Base-by-base conservation (phyloP, 2,329 filamentous ascomycete genomes). In the Colletotrichum sp. region DNA sequence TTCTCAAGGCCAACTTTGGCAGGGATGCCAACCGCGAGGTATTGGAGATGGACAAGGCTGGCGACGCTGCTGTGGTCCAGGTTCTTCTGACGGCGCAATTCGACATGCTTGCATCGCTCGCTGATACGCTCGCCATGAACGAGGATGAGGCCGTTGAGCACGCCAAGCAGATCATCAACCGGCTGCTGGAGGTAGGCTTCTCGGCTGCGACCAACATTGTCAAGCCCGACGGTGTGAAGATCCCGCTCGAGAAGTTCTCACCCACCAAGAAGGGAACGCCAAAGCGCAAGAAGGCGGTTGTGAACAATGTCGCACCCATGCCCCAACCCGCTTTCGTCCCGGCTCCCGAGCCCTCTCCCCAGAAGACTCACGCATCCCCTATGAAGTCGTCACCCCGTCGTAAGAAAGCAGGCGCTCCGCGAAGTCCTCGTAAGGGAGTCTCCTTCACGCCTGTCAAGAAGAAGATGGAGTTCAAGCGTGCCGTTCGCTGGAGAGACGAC, bases 401-500 rank as follows among this genome's bases (percentile, higher is more conserved):
- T 80, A 93, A 95, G 78, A 97, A 95, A 87, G 86, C 84, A 39
- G 81, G 93, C 89, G 84, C 83, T 76, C 80, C 84, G 28, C 57
- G 74, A 18, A 76, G 74, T 52, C 74, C 74, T 36, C 89, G 89
- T 76, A 98, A 98, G 85, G 92, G 92, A 15, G 89, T 98, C 65
- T 91, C 92, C 34, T 98, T 98, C 81, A 96, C 95, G 2, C 95
- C 96, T 0, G 93, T 93, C 77, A 98, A 95, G 85, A 93, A 95
- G 85, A 93, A 93, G 84, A 89, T 91, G 12, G 91, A 93, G 1
- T 83, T 87, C 71, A 95, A 95, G 85, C 92, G 96, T 76, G 93
- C 90, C 62, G 96, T 99, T 8, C 92, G 96, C 78, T 99, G 97
- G 97, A 93, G 95, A 75, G 96, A 98, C 81, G 97, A 99, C 80